phyloP scores from a whole-genome alignment of 495 filamentous ascomycete species.

The Tuber borchii region DNA sequence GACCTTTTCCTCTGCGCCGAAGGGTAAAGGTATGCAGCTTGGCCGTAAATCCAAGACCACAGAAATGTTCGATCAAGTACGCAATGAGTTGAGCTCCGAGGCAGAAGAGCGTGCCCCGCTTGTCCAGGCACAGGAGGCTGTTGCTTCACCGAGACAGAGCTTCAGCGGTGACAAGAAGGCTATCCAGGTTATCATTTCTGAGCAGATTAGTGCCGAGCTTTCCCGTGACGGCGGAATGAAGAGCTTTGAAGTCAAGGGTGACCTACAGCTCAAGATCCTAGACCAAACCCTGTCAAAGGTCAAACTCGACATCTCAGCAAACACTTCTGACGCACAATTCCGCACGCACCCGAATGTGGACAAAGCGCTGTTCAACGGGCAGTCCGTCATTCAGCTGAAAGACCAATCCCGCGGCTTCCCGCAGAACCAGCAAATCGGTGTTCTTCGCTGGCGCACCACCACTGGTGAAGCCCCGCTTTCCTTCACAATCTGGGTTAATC shows the following conservation, averaged over 20 bases:
- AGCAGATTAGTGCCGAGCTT: slow-evolving; percentile 78
- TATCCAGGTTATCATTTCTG: slow-evolving; percentile 77
- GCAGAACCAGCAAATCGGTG: slow-evolving; percentile 78
- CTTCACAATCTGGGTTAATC: slow-evolving; percentile 94
- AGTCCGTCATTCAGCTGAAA: slow-evolving; percentile 74
- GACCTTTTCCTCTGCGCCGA: slow-evolving; percentile 59
- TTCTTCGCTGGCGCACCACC: slow-evolving; percentile 78
- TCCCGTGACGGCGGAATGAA: slow-evolving; percentile 77
- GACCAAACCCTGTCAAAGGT: slow-evolving; percentile 82
- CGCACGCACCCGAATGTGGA: slow-evolving; percentile 94
- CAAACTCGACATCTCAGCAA: slow-evolving; percentile 69
- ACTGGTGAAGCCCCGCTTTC: slow-evolving; percentile 73
- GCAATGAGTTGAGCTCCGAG: slow-evolving; percentile 75
- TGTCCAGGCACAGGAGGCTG: slow-evolving; percentile 58
- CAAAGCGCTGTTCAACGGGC: slow-evolving; percentile 68
- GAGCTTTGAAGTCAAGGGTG: slow-evolving; percentile 79
- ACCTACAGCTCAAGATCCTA: slow-evolving; percentile 78
- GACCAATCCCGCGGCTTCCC: slow-evolving; percentile 82
- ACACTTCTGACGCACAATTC: slow-evolving; percentile 74
- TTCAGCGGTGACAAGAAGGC: slow-evolving; percentile 66
- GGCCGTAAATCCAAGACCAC: slow-evolving; percentile 96
- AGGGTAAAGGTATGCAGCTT: slow-evolving; percentile 96
- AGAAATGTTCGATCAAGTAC: slow-evolving; percentile 93
- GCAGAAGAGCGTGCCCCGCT: slow-evolving; percentile 70
- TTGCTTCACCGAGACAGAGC: slow-evolving; percentile 51